Evolutionary conservation across 2,329 filamentous ascomycete species (phyloP).

Genomic region (Epichloe uncinata): DNA sequence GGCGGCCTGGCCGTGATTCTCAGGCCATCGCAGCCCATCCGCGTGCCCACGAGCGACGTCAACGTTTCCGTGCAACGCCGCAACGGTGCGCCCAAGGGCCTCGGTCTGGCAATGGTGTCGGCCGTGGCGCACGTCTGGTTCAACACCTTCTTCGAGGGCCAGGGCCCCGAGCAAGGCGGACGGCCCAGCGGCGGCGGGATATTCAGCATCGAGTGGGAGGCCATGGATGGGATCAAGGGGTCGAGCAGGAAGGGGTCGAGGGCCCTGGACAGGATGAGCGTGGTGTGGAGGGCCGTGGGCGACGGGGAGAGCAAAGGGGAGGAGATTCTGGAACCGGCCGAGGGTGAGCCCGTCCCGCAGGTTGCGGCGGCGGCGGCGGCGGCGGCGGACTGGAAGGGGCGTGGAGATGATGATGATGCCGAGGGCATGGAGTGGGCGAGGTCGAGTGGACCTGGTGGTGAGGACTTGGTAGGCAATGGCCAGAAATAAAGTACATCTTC

Average conservation of each 20-base stretch:
- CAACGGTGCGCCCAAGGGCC: constrained; percentile 61
- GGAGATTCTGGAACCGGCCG: constrained; percentile 45
- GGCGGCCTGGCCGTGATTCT: constrained; percentile 68
- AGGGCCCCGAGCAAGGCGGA: constrained; percentile 55
- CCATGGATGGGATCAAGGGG: constrained; percentile 91
- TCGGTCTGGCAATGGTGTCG: constrained; percentile 82
- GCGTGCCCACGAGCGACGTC: constrained; percentile 69
- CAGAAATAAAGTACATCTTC: neutral
- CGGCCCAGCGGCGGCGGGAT: constrained; percentile 52
- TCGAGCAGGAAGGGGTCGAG: constrained; percentile 62
- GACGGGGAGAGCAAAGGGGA: constrained; percentile 14
- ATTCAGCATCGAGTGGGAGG: constrained; percentile 46
- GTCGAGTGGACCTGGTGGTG: constrained; percentile 23
- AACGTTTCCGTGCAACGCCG: constrained; percentile 83
- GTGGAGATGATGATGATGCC: constrained; percentile 20
- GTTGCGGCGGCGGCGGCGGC: constrained; percentile 35
- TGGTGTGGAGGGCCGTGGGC: constrained; percentile 58
- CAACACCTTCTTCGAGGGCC: constrained; percentile 84
- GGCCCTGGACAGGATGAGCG: constrained; percentile 68
- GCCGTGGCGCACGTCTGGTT: constrained; percentile 95
- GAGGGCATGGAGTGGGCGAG: constrained; percentile 19
- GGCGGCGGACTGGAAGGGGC: constrained; percentile 58
- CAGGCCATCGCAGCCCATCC: constrained; percentile 52
- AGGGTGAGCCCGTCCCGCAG: constrained; percentile 58
- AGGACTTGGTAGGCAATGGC: constrained; percentile 16